Evolutionary conservation across 2,329 filamentous ascomycete genomes (phyloP), one percentile per base, ranked within the genome.

Genomic region (Penicillium sp.): DNA sequence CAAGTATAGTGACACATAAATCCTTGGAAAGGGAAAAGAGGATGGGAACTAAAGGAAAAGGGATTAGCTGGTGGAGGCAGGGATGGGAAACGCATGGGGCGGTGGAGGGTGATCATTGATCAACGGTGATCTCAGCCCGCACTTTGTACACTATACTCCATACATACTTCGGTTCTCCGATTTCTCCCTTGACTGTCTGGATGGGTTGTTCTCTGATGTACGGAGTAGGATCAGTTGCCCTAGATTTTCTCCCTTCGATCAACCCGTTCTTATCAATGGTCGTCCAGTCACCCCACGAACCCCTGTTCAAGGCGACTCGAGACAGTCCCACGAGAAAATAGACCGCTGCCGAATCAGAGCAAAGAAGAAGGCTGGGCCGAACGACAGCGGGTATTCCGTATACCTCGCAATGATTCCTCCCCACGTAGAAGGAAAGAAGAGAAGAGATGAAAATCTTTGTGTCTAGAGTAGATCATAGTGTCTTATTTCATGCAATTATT

Each of bases 61-160:
- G 58, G 58, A 63, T 57, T 40, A 63, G 62, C 33, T 60, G 55
- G 46, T 59, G 57, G 55, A 67, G 63, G 66, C 58, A 69, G 62
- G 66, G 68, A 68, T 65, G 57, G 53, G 53, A 62, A 54, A 54
- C 60, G 61, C 52, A 66, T 59, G 62, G 62, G 66, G 68, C 66
- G 68, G 68, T 68, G 66, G 65, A 65, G 33, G 65, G 60, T 65
- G 59, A 66, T 70, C 63, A 64, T 55, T 64, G 60, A 66, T 69
- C 63, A 64, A 56, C 49, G 45, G 52, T 51, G 43, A 43, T 40
- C 43, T 16, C n/a, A 42, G 30, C 51, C 35, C 35, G 40, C 38
- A 42, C 52, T 37, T 56, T 43, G 43, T 48, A 26, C 28, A 52
- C n/a, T 14, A 8, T 35, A 38, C 26, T 52, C 30, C 55, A 37